Evolutionary conservation across 75 land plant species (phyloP).

Genomic region (Larix kaempferi): DNA sequence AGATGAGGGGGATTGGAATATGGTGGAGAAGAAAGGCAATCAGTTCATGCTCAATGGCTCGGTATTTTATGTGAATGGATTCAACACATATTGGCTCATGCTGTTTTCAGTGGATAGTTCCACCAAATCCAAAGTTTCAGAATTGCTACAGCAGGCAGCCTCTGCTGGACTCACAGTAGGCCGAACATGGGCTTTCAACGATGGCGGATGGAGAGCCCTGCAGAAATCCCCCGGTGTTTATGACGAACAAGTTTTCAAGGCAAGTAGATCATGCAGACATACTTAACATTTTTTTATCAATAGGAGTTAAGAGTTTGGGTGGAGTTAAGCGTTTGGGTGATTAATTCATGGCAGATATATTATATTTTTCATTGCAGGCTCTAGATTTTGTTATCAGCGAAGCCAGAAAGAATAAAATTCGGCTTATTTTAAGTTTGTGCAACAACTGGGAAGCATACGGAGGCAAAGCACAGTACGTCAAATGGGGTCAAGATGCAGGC

Average conservation of each 20-base stretch:
- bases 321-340: too few relatives aligned
- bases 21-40: constrained; percentile 51
- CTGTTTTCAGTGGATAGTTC: constrained; percentile 56
- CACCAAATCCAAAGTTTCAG: constrained; percentile 60
- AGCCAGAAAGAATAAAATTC: constrained; percentile 65
- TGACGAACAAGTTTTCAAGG: constrained; percentile 76
- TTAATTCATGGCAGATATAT: too few relatives aligned
- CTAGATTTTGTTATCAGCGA: constrained; percentile 84
- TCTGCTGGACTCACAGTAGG: constrained; percentile 74
- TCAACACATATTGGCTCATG: constrained; percentile 98
- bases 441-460: constrained; percentile 95
- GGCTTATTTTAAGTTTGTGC: constrained; percentile 65
- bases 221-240: constrained; percentile 86
- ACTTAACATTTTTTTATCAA: too few relatives aligned
- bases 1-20: too few relatives aligned
- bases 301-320: too few relatives aligned
- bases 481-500: constrained; percentile 84
- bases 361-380: constrained; percentile 35
- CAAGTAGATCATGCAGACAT: too few relatives aligned
- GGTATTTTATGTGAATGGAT: constrained; percentile 91
- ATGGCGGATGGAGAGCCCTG: constrained; percentile 87
- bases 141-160: constrained; percentile 66
- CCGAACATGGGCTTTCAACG: constrained; percentile 96
- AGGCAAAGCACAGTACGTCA: constrained; percentile 85
- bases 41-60: constrained; percentile 59